phyloP scores from a whole-genome alignment of 257 asterid species.

The Leptodermis oblonga region DNA sequence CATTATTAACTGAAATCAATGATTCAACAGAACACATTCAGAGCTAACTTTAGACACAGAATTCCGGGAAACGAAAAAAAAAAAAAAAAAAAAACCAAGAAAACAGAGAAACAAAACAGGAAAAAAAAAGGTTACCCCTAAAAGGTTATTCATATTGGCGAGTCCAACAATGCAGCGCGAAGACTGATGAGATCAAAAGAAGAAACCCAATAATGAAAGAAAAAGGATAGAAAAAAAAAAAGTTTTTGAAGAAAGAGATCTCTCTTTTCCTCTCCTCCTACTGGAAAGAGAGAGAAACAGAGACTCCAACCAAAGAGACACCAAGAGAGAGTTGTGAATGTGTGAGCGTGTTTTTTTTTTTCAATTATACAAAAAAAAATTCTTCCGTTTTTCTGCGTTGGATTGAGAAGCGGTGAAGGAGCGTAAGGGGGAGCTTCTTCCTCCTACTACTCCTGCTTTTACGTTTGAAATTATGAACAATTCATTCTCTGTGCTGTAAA shows the following conservation, averaged over 20 bases:
- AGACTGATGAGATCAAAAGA: not conserved
- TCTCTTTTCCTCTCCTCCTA: conserved; percentile 20
- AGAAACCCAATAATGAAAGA: too few species aligned
- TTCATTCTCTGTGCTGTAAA: too few species aligned
- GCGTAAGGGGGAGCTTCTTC: not conserved
- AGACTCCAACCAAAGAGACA: not conserved
- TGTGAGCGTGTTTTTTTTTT: not conserved
- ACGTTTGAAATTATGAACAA: too few species aligned
- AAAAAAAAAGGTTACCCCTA: conserved; percentile 56
- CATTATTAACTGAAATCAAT: not conserved
- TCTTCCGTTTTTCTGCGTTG: too few species aligned
- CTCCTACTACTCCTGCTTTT: too few species aligned
- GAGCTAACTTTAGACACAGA: not conserved
- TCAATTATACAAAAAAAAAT: too few species aligned
- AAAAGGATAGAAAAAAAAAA: not conserved
- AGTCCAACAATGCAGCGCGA: conserved; percentile 17
- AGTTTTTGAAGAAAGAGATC: conserved; percentile 25
- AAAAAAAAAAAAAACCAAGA: not conserved
- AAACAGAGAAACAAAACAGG: not conserved
- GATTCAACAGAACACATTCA: not conserved
- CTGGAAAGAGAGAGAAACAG: conserved; percentile 27
- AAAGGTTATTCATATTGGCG: conserved; percentile 66
- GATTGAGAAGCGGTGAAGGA: not conserved
- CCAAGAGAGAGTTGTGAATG: not conserved
- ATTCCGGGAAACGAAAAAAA: not conserved